Evolutionary conservation across 73 alveolate species (phyloP).

Genomic region (Uronychia setigera): DNA sequence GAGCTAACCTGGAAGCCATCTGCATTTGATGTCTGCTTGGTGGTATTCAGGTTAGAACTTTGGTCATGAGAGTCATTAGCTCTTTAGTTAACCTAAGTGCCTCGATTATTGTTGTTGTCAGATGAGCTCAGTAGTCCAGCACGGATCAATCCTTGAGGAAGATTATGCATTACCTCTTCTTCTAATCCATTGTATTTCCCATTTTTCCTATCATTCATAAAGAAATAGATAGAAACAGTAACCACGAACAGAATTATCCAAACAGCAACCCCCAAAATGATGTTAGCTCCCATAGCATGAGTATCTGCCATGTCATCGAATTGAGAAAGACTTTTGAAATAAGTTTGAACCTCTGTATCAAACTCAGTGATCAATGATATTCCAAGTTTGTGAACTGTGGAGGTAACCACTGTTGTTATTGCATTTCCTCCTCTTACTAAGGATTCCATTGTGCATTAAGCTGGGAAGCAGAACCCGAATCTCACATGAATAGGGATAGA

Average conservation of each 20-base stretch:
- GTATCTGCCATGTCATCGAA: neutral
- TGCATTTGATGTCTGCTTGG: too few relatives aligned
- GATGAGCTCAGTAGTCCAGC: too few relatives aligned
- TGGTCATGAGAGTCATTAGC: too few relatives aligned
- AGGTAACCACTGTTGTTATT: neutral
- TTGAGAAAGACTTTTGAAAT: neutral
- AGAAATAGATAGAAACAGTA: neutral
- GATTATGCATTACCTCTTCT: too few relatives aligned
- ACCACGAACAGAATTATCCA: neutral
- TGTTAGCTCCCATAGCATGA: neutral
- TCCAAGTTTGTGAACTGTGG: neutral
- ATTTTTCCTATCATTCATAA: neutral
- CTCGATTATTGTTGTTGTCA: too few relatives aligned
- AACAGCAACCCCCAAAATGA: neutral
- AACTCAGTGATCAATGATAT: neutral
- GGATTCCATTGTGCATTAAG: slow-evolving; percentile 4
- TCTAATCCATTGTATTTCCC: too few relatives aligned
- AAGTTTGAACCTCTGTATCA: neutral
- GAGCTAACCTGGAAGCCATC: too few relatives aligned
- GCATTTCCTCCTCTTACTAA: neutral
- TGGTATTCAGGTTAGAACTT: too few relatives aligned
- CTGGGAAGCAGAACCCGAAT: slow-evolving; percentile 33
- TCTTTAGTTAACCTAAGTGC: too few relatives aligned
- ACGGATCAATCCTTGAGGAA: too few relatives aligned
- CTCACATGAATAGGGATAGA: slow-evolving; percentile 2